These are phyloP conservation scores for Camelina hispida DNA, from an alignment of 345 rosid genomes.

Conservation along the genomic window DNA sequence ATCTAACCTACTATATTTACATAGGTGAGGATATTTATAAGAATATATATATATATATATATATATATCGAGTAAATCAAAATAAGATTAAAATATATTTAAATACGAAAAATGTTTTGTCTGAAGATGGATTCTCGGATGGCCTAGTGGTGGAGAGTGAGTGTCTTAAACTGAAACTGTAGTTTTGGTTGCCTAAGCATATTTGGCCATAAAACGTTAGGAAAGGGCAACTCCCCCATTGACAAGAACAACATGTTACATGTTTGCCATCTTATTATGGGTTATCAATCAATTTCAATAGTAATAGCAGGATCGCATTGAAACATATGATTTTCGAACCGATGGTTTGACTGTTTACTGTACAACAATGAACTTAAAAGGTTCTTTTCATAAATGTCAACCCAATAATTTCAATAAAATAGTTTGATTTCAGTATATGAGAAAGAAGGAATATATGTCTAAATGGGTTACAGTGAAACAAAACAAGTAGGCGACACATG, in stretches of 20 bases:
- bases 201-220: slow-evolving; percentile 24
- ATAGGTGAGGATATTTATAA: slow-evolving; percentile 16
- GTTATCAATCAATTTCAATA: no score
- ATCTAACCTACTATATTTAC: slow-evolving; percentile 13
- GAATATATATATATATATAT: no score
- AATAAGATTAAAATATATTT: background rate
- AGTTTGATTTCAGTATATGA: background rate
- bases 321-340: background rate
- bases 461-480: slow-evolving; percentile 19
- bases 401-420: background rate
- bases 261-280: no score
- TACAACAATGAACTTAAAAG: background rate
- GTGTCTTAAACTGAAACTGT: slow-evolving; percentile 17
- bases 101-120: background rate
- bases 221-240: slow-evolving; percentile 33
- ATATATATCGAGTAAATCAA: no score
- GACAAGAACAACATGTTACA: background rate
- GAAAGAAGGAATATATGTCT: background rate
- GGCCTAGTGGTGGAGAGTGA: slow-evolving; percentile 32
- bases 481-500: slow-evolving; percentile 36
- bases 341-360: background rate
- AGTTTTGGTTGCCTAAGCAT: slow-evolving; percentile 29
- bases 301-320: background rate
- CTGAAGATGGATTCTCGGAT: slow-evolving; percentile 8
- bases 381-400: slow-evolving; percentile 35